Percentiles rank a stretch among this genome's conserved stretches.
phyloP scores from a whole-genome alignment of 1,139 yeast genomes.

The Candida albicans region DNA sequence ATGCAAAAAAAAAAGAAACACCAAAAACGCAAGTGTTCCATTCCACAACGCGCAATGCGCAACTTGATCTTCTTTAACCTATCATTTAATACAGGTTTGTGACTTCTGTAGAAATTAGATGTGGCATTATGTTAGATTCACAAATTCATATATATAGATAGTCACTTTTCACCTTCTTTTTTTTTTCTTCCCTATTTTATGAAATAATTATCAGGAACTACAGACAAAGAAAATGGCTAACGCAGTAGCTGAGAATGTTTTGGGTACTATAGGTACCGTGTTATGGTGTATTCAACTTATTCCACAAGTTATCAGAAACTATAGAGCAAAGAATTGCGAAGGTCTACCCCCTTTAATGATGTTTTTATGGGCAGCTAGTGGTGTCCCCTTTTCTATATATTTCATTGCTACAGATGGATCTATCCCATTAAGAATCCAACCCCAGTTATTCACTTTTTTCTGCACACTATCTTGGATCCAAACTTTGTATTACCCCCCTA shows the following conservation, averaged over 20 bases:
- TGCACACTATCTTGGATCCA: constrained; percentile 72
- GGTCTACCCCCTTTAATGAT: constrained; percentile 86
- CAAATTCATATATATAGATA: too few species aligned
- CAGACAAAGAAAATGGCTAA: constrained; percentile 18
- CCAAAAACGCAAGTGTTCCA: background rate
- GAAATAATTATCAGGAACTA: background rate
- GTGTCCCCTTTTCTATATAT: constrained; percentile 81
- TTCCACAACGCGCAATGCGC: background rate
- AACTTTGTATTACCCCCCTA: constrained; percentile 79
- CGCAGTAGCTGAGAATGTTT: constrained; percentile 63
- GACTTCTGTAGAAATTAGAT: too few species aligned
- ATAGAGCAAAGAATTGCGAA: constrained; percentile 70
- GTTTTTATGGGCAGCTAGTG: constrained; percentile 81
- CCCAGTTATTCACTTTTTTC: constrained; percentile 76
- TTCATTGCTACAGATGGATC: constrained; percentile 71
- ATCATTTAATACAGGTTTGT: too few species aligned
- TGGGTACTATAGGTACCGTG: constrained; percentile 88
- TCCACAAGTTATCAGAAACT: constrained; percentile 81
- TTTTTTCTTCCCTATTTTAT: background rate
- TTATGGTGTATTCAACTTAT: constrained; percentile 88
- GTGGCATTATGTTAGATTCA: too few species aligned
- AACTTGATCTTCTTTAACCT: background rate
- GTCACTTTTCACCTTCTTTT: too few species aligned
- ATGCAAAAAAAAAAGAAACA: background rate
- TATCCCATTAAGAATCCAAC: constrained; percentile 80